Evolutionary conservation across 768 basidiomycete genomes (phyloP), one percentile per base, ranked within the genome.

Genomic region (Pleurotus pulmonarius): DNA sequence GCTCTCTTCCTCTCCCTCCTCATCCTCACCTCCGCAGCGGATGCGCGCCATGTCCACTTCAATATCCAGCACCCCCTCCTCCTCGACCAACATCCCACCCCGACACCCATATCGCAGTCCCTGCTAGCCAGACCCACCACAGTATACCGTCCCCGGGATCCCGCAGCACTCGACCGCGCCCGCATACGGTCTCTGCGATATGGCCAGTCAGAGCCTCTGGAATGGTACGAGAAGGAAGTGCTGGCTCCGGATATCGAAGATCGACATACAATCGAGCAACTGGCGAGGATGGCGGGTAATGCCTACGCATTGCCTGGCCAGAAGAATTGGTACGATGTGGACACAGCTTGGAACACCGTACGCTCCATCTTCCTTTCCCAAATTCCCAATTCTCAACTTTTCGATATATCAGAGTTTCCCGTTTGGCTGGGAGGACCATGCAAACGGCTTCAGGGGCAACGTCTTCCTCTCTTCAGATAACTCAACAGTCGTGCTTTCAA

Each of bases 231-330:
- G 47, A 67, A 82, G 2, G 75, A 84, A 43, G 74, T 92, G 9
- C 74, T 80, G 3, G 92, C 78, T 3, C 96, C 96, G 0, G 88
- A 97, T 65, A 69, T 94, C 13, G 79, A 81, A 57, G 90, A 96
- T 67, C 73, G 79, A 52, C 86, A 89, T 63, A 97, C 94, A 0
- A 72, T 98, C 5, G 76, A 79, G 2, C 87, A 93, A 66, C 78
- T 98, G 25, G 94, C 90, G 69, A 74, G 90, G 57, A 95, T 98
- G 88, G 78, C 87, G 8, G 90, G 86, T 37, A 92, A 98, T 66
- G 95, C 96, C 1, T 98, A 98, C 71, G 83, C 87, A 9, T 67
- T 83, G 26, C 88, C 90, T 13, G 83, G 85, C 5, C 71, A 76
- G 63, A 78, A 74, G 49, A 86, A 85, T 49, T 97, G 94, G 95